Conservation (phyloP, 116 monocot species). For the Phalaenopsis hybrid region DNA sequence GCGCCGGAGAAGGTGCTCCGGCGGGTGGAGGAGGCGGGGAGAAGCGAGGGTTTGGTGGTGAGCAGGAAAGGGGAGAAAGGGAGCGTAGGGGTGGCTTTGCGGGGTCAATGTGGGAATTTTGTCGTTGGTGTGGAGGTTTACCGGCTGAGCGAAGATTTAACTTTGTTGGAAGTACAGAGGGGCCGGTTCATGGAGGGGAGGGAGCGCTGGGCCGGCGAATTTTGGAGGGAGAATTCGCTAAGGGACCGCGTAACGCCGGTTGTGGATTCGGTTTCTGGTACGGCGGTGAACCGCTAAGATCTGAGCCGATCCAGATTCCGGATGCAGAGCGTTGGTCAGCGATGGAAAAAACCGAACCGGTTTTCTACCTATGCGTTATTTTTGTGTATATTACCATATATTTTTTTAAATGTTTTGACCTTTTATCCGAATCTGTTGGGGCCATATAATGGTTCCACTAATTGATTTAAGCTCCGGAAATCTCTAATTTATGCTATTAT, state of each 20-base stretch:
- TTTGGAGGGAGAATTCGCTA: conserved; percentile 12
- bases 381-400: too few species aligned
- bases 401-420: too few species aligned
- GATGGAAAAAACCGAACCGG: too few species aligned
- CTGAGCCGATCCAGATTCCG: background rate
- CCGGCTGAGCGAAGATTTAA: conserved; percentile 10
- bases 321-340: too few species aligned
- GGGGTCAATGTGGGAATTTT: conserved; percentile 18
- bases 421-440: too few species aligned
- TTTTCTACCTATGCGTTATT: too few species aligned
- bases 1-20: conserved; percentile 15
- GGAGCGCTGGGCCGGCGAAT: conserved; percentile 13
- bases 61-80: conserved; percentile 18
- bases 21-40: conserved; percentile 12
- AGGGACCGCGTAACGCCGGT: background rate
- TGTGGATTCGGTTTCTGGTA: background rate
- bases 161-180: conserved; percentile 14
- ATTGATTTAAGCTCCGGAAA: too few species aligned
- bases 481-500: too few species aligned
- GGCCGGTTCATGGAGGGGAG: background rate
- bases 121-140: conserved; percentile 11
- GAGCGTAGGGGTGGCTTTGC: conserved; percentile 3
- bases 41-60: conserved; percentile 7
- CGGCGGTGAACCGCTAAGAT: background rate
- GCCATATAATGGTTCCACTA: too few species aligned